These are phyloP conservation scores for Zizania palustris DNA, from an alignment of 202 grass and related monocot species.

Conservation along the genomic window DNA sequence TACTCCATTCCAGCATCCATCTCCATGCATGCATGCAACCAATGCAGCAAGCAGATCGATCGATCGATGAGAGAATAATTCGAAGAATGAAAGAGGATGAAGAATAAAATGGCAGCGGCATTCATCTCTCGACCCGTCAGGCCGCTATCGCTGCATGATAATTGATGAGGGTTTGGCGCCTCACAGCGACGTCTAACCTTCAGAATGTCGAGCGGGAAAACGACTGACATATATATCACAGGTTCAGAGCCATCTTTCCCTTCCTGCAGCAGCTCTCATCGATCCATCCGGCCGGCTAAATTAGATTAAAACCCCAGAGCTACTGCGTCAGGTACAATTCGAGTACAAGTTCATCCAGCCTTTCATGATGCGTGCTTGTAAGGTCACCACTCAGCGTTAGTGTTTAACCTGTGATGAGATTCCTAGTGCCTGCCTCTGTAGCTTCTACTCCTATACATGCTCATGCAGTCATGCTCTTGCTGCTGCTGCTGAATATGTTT, in stretches of 20 bases:
- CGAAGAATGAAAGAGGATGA: background rate
- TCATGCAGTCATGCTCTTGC: background rate
- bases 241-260: background rate
- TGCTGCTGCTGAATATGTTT: background rate
- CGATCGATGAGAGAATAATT: background rate
- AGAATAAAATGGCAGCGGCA: background rate
- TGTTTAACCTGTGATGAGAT: background rate
- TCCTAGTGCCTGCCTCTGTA: background rate
- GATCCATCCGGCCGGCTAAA: background rate
- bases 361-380: background rate
- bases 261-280: no score
- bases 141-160: constrained; percentile 17
- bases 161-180: constrained; percentile 33
- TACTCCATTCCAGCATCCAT: no score
- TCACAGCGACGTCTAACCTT: constrained; percentile 50
- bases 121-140: constrained; percentile 17
- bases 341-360: background rate
- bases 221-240: background rate
- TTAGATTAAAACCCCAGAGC: background rate
- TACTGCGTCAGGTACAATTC: background rate
- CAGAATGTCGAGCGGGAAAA: constrained; percentile 26
- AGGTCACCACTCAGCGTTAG: background rate
- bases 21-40: background rate
- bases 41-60: background rate
- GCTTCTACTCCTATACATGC: no score